These are phyloP conservation scores for Nepenthes mirabilis DNA, from an alignment of 148 eudicot genomes.

Conservation along the genomic window DNA sequence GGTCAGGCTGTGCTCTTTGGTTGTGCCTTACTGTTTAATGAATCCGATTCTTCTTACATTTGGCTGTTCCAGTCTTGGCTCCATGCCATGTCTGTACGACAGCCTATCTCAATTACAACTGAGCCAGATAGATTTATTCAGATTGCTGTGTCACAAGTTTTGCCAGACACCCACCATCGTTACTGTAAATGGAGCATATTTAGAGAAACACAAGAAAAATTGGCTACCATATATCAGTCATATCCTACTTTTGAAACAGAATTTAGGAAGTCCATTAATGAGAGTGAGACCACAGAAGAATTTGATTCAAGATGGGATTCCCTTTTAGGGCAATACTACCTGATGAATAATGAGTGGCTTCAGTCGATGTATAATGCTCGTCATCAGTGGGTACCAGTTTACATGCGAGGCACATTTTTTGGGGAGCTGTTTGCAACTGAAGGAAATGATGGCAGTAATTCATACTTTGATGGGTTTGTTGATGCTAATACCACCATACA, in stretches of 20 bases:
- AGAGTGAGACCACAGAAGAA: constrained; percentile 24
- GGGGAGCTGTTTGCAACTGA: constrained; percentile 19
- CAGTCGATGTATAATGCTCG: constrained; percentile 28
- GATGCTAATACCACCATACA: constrained; percentile 19
- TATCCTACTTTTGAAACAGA: constrained; percentile 29
- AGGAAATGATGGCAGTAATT: constrained; percentile 10
- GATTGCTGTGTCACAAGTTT: constrained; percentile 23
- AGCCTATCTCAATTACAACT: constrained; percentile 28
- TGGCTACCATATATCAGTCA: constrained; percentile 25
- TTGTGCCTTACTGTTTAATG: constrained; percentile 24
- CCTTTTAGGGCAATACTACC: constrained; percentile 22
- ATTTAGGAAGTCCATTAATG: constrained; percentile 22
- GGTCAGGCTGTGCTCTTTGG: constrained; percentile 36
- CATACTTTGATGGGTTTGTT: constrained; percentile 25
- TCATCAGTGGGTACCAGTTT: constrained; percentile 35
- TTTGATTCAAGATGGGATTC: constrained; percentile 29
- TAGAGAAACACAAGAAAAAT: constrained; percentile 19
- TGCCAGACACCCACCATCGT: constrained; percentile 22
- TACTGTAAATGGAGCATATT: constrained; percentile 34
- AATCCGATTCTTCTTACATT: constrained; percentile 21
- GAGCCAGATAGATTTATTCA: constrained; percentile 30
- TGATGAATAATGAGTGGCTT: constrained; percentile 31
- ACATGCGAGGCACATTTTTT: constrained; percentile 25
- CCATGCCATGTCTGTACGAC: constrained; percentile 16
- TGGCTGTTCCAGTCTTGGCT: constrained; percentile 41